These are phyloP conservation scores for Stipa capillata DNA, from an alignment of 176 grass and related monocot species.

Conservation along the genomic window DNA sequence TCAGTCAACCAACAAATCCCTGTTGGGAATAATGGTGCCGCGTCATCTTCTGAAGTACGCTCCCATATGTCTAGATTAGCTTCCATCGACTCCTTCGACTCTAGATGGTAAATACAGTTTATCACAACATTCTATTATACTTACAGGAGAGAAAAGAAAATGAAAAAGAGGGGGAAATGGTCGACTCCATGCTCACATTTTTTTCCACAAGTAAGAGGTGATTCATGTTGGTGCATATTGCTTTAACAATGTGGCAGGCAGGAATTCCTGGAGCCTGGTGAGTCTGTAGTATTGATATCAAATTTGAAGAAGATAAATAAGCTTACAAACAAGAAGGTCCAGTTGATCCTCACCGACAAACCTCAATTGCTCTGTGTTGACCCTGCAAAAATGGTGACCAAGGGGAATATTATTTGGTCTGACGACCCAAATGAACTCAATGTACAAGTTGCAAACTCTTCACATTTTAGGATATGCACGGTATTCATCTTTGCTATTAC, in stretches of 20 bases:
- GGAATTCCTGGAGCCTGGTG: conserved; percentile 83
- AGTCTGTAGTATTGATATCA: conserved; percentile 86
- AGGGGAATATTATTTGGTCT: conserved; percentile 78
- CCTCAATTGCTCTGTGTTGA: conserved; percentile 87
- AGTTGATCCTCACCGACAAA: conserved; percentile 89
- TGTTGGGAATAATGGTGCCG: conserved; percentile 39
- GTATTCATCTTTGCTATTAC: conserved; percentile 31
- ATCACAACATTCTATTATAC: conserved; percentile 13
- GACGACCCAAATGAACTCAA: conserved; percentile 62
- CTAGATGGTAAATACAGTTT: conserved; percentile 72
- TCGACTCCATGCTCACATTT: not conserved
- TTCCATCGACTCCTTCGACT: conserved; percentile 98
- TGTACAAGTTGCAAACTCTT: conserved; percentile 66
- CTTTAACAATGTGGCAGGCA: conserved; percentile 58
- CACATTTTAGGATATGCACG: conserved; percentile 92
- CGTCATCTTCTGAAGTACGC: conserved; percentile 73
- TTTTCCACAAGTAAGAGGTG: conserved; percentile 9
- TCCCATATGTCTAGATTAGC: conserved; percentile 75
- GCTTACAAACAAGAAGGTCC: conserved; percentile 92
- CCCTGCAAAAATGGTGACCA: conserved; percentile 84
- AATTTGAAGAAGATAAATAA: conserved; percentile 97
- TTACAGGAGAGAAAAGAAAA: conserved; percentile 10
- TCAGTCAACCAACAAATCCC: conserved; percentile 39
- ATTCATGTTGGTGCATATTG: conserved; percentile 15
- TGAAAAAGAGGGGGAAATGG: conserved; percentile 5